phyloP scores from a whole-genome alignment of 805 yeast genomes.

The Pichia nanzhaoensis region DNA sequence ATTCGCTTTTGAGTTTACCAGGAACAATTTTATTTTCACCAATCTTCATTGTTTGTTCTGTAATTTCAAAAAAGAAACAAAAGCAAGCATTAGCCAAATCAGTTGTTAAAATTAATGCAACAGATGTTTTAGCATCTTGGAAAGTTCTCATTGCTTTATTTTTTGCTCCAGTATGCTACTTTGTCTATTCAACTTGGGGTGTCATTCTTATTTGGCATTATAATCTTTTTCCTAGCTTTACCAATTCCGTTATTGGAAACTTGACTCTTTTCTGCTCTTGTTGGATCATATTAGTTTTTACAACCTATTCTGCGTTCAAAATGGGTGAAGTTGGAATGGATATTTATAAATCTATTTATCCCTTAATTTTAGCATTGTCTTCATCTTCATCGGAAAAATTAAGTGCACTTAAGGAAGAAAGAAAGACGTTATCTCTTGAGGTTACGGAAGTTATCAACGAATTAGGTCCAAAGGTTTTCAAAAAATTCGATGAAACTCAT shows the following conservation, averaged over 20 bases:
- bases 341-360: slow-evolving; percentile 74
- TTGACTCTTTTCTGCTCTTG: slow-evolving; percentile 38
- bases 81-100: slow-evolving; percentile 76
- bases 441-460: slow-evolving; percentile 77
- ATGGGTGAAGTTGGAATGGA: slow-evolving; percentile 95
- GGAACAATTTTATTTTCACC: slow-evolving; percentile 86
- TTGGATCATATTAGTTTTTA: slow-evolving; percentile 58
- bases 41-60: slow-evolving; percentile 69
- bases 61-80: slow-evolving; percentile 67
- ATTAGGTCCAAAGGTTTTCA: slow-evolving; percentile 79
- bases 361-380: slow-evolving; percentile 56
- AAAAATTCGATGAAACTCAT: slow-evolving; percentile 47
- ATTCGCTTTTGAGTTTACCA: slow-evolving; percentile 66
- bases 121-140: slow-evolving; percentile 96
- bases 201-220: slow-evolving; percentile 20
- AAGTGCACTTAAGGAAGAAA: slow-evolving; percentile 48
- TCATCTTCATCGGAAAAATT: slow-evolving; percentile 47
- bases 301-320: slow-evolving; percentile 81
- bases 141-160: slow-evolving; percentile 83
- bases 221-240: slow-evolving; percentile 13
- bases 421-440: slow-evolving; percentile 58
- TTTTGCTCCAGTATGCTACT: slow-evolving; percentile 77
- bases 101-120: slow-evolving; percentile 80
- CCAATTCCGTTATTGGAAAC: slow-evolving; percentile 5
- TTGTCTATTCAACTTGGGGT: slow-evolving; percentile 65